Base-by-base conservation (phyloP, 768 basidiomycete genomes). In the Daedalea quercina region DNA sequence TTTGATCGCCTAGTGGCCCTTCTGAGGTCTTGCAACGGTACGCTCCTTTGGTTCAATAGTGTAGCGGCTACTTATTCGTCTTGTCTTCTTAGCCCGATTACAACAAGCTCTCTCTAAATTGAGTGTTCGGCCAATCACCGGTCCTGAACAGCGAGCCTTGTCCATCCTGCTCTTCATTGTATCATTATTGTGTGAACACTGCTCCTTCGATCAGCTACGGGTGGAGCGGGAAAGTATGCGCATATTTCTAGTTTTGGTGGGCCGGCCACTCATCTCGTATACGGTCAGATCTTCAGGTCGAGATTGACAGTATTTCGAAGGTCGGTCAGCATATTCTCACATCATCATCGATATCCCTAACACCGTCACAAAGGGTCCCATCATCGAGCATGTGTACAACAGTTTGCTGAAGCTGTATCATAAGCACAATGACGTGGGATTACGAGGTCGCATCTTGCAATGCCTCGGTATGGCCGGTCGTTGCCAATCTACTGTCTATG, bases 1-100 rank as follows among this genome's bases (percentile, higher is more conserved):
- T 95, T 85, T 60, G 70, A 70, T 15, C 79, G 84, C 33, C 75
- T 97, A 17, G 79, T 93, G 23, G 84, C 82, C 31, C 75, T 97
- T 3, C 65, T 97, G 57, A 87, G 87, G 59, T 92, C 90, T 0
- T 94, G 91, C 68, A 89, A 93, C 61, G 75, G 92, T 89, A 55
- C 48, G 79, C 62, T 2, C 22, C 12, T 47, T n/a, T 26, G 8
- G 9, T 20, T 28, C 8, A 31, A 57, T 57, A 11, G 43, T 12
- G 9, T 19, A 24, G 28, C 11, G 3, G 3, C 31, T 34, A 31
- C 25, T 31, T 2, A 12, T 3, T 31, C 4, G 37, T 40, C 8
- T 19, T 6, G 6, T 19, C 19, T 13, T n/a, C 6, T 2, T 60
- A 84, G 84, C 68, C n/a, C 84, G 90, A 35, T 69, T 88, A 11